phyloP scores from a whole-genome alignment of 805 yeast genomes.

The Torulaspora maleeae region DNA sequence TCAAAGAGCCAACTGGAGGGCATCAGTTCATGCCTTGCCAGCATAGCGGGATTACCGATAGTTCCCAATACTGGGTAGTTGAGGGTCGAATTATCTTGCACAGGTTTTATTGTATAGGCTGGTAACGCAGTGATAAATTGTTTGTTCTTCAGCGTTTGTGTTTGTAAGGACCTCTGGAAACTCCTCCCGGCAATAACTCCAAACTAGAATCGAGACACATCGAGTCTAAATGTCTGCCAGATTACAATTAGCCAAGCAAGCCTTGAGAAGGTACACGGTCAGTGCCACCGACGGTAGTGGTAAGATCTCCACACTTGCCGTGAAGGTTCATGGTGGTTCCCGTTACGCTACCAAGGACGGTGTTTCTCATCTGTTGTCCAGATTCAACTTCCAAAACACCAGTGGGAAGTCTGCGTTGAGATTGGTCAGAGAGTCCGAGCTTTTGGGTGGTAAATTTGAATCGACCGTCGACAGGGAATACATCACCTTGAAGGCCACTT shows the following conservation, averaged over 20 bases:
- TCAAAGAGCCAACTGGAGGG: background rate
- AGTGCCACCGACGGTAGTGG: constrained; percentile 57
- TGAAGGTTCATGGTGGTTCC: constrained; percentile 83
- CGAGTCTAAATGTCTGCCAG: constrained; percentile 14
- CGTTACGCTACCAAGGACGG: constrained; percentile 69
- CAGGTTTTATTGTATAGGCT: too few relatives aligned
- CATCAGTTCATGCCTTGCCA: background rate
- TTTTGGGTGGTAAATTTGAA: constrained; percentile 78
- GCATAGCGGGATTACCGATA: constrained; percentile 1
- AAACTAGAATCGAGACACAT: background rate
- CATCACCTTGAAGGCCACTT: constrained; percentile 71
- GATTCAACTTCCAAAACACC: constrained; percentile 82
- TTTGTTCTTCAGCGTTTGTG: too few relatives aligned
- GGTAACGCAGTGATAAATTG: too few relatives aligned
- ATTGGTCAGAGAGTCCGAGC: constrained; percentile 89
- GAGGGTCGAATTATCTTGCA: background rate
- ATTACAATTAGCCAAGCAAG: constrained; percentile 24
- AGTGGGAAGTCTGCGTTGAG: constrained; percentile 81
- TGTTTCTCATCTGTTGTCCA: constrained; percentile 75
- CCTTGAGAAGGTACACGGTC: constrained; percentile 40
- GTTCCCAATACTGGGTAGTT: constrained; percentile 3
- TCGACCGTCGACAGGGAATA: constrained; percentile 77
- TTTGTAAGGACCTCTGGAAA: too few relatives aligned
- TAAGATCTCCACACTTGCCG: constrained; percentile 68
- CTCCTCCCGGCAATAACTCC: too few relatives aligned